These are phyloP conservation scores for Venturia aucupariae DNA, from an alignment of 2,329 filamentous ascomycete species.

Conservation along the genomic window DNA sequence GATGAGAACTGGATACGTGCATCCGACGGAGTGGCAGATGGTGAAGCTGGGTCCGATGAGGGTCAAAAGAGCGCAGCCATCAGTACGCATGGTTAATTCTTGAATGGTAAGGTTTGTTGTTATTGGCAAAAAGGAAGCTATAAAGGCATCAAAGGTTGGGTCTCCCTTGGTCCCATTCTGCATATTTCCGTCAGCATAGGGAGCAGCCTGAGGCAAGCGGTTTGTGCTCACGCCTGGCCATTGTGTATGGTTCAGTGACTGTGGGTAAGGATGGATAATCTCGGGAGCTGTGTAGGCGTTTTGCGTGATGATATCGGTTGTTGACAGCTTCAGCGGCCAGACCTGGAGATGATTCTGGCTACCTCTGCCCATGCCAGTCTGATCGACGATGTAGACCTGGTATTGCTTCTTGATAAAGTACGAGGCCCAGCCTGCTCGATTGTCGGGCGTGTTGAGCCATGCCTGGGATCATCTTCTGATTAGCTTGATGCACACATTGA, in stretches of 20 bases:
- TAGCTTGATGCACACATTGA: too few species aligned
- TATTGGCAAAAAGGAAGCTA: conserved; percentile 25
- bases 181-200: conserved; percentile 24
- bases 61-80: conserved; percentile 36
- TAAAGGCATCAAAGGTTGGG: conserved; percentile 41
- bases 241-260: conserved; percentile 35
- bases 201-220: conserved; percentile 21
- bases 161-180: conserved; percentile 32
- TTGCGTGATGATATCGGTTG: conserved; percentile 19
- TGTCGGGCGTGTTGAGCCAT: conserved; percentile 40
- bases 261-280: conserved; percentile 31
- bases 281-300: conserved; percentile 28
- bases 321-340: conserved; percentile 29
- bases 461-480: conserved; percentile 17
- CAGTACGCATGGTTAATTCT: conserved; percentile 28
- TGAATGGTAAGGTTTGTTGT: conserved; percentile 22
- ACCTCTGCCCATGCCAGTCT: conserved; percentile 37
- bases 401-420: conserved; percentile 39
- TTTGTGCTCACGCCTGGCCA: conserved; percentile 24
- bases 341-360: conserved; percentile 19
- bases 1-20: conserved; percentile 38
- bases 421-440: conserved; percentile 39
- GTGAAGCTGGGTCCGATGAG: conserved; percentile 35
- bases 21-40: conserved; percentile 43
- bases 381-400: conserved; percentile 40